Base-by-base conservation (phyloP, 352 stramenopile species). In the Halophytophthora batemanensis region DNA sequence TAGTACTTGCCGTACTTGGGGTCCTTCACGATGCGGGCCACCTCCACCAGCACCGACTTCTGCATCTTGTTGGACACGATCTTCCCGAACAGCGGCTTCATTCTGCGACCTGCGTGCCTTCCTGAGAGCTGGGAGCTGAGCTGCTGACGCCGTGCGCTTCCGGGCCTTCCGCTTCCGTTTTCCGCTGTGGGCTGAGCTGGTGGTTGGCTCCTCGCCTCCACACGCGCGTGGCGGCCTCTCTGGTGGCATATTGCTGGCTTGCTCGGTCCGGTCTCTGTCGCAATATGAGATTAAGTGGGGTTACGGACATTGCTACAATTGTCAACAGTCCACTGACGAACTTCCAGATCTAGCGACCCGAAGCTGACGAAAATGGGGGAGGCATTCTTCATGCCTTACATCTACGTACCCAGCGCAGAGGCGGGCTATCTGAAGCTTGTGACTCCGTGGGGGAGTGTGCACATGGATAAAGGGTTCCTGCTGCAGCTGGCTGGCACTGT, bases 41-140 rank as follows among this genome's bases (percentile, higher is more conserved):
- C 92, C 53, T 95, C 87, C 18, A 98, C 93, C 55, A 98, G 91
- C 64, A 98, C 90, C 35, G 91, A 98, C 71, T 98, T 98, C 63
- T 97, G 82, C 93, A 98, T 98, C 70, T 97, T 98, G 69, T 97
- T 96, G 48, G 85, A 97, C 52, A 98, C 93, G 47, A 98, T 95
- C 62, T 90, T 97, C 44, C 93, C 93, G 44, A 98, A 95, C 57
- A 98, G 61, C 66, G 85, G 82, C 82, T 95, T 95, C 84, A 95
- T 91, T 43, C 39, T 61, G 38, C 22, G 6, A 50, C n/a, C 33
- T 25, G 23, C 43, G 25, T 40, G 8, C 14, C 29, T 37, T 31
- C 22, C 12, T 31, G 21, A 21, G 19, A 25, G 13, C n/a, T n/a
- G n/a, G n/a, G 13, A 18, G n/a, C 36, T 35, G 50, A 39, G 17